These are phyloP conservation scores for Pythium brachiatum DNA, from an alignment of 352 stramenopile species.

Conservation along the genomic window DNA sequence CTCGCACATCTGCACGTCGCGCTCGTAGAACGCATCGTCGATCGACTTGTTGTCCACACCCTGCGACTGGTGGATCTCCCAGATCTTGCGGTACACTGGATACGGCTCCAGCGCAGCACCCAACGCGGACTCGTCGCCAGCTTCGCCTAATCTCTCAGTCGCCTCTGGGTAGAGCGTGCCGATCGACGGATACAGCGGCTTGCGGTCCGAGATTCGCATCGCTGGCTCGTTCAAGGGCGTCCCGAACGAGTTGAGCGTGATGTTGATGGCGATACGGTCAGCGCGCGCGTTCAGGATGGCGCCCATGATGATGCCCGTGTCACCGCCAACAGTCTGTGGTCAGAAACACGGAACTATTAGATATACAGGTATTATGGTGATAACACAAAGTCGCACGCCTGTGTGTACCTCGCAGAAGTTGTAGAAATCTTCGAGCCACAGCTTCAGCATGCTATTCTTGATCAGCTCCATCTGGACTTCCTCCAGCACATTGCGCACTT, in stretches of 20 bases:
- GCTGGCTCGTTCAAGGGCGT: slow-evolving; percentile 91
- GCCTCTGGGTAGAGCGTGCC: slow-evolving; percentile 97
- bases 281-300: slow-evolving; percentile 94
- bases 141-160: slow-evolving; percentile 92
- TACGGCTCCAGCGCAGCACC: slow-evolving; percentile 91
- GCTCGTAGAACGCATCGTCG: slow-evolving; percentile 99
- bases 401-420: slow-evolving; percentile 93
- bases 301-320: slow-evolving; percentile 97
- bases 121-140: slow-evolving; percentile 88
- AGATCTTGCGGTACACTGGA: slow-evolving; percentile 96
- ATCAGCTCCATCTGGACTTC: slow-evolving; percentile 99
- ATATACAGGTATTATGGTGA: too few species aligned
- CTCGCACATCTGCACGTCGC: slow-evolving; percentile 97
- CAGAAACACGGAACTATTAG: neutral
- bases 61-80: slow-evolving; percentile 94
- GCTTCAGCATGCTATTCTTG: slow-evolving; percentile 98
- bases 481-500: slow-evolving; percentile 96
- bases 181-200: slow-evolving; percentile 96
- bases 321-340: slow-evolving; percentile 89
- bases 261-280: slow-evolving; percentile 99
- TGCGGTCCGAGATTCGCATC: slow-evolving; percentile 97
- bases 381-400: too few species aligned
- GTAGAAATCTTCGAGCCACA: slow-evolving; percentile 95
- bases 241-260: slow-evolving; percentile 99
- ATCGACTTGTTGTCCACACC: slow-evolving; percentile 96